Base-by-base conservation (phyloP, 2,329 filamentous ascomycete genomes). In the Trichoderma lentiforme region DNA sequence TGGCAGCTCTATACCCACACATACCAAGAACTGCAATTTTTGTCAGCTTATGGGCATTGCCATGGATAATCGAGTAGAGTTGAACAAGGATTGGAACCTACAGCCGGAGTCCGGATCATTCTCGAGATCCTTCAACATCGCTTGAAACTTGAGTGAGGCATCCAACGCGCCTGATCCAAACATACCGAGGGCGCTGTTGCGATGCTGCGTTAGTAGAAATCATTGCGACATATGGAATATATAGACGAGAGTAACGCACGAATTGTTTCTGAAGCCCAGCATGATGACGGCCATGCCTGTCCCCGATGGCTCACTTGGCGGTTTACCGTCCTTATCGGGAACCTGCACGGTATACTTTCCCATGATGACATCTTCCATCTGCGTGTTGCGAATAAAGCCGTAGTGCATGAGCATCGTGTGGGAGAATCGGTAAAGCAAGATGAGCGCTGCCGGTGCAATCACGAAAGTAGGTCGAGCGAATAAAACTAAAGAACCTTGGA, bases 261-360 rank as follows among this genome's bases (percentile, higher is more conserved):
- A 69, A 26, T 73, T 73, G 34, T 62, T 36, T 15, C 71, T 61
- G 0, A 53, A 3, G 8, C 39, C 61, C 3, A 73, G 62, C 53
- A 67, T 62, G 14, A 73, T 71, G 1, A 73, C 14, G 6, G 64
- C 39, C 9, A 71, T 36, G n/a, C 36, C 21, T 26, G 71, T 21
- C 30, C 47, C 36, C n/a, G 68, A 26, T 4, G 66, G 34, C 4
- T 70, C 60, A 3, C 30, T 70, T 11, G 69, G 61, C 12, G 68
- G 28, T n/a, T 56, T 66, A 24, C 71, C 71, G 15, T 56, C 34
- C 15, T 12, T 34, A 14, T 70, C 36, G 6, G 68, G 61, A 26
- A 62, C 7, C 15, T 73, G 71, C 18, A 63, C 53, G 2, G 68
- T 47, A 24, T 39, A 66, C 43, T 71, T 71, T 21, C 71, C 71